Evolutionary conservation across 176 grass and related monocot genomes (phyloP).

Genomic region (Aegilops speltoides): DNA sequence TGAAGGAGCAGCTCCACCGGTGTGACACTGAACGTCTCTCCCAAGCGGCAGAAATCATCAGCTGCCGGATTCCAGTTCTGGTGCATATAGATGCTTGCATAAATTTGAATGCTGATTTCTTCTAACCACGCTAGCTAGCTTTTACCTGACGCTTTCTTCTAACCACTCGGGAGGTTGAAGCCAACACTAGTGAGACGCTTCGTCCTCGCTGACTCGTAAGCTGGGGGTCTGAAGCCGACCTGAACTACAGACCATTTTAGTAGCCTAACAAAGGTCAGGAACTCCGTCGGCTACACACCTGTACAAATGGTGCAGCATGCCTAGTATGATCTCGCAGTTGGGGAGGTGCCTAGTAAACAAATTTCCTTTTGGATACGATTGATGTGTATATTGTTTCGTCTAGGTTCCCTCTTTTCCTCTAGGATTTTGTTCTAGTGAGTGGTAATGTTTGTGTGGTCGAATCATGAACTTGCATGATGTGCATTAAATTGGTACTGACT

Average conservation of each 20-base stretch:
- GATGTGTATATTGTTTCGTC: background rate
- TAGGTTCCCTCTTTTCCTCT: background rate
- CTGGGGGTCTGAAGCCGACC: background rate
- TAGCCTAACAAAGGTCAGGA: constrained; percentile 22
- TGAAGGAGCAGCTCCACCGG: background rate
- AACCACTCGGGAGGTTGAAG: constrained; percentile 8
- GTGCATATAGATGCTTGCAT: constrained; percentile 26
- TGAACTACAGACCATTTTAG: background rate
- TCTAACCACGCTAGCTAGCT: constrained; percentile 39
- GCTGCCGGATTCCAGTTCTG: constrained; percentile 9
- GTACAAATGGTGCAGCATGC: background rate
- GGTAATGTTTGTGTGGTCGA: background rate
- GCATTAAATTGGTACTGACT: background rate
- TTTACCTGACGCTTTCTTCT: constrained; percentile 21
- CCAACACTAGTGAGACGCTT: background rate
- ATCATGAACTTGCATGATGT: background rate
- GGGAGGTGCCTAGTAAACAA: constrained; percentile 1
- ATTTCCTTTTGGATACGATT: background rate
- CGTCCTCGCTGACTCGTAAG: constrained; percentile 2
- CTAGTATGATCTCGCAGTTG: background rate
- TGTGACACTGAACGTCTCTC: constrained; percentile 31
- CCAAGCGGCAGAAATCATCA: constrained; percentile 4
- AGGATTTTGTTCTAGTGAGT: constrained; percentile 1
- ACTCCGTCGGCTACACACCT: background rate
- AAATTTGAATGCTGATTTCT: constrained; percentile 24